These are phyloP conservation scores for Saitozyma sp. DNA, from an alignment of 768 basidiomycete species.

Conservation along the genomic window DNA sequence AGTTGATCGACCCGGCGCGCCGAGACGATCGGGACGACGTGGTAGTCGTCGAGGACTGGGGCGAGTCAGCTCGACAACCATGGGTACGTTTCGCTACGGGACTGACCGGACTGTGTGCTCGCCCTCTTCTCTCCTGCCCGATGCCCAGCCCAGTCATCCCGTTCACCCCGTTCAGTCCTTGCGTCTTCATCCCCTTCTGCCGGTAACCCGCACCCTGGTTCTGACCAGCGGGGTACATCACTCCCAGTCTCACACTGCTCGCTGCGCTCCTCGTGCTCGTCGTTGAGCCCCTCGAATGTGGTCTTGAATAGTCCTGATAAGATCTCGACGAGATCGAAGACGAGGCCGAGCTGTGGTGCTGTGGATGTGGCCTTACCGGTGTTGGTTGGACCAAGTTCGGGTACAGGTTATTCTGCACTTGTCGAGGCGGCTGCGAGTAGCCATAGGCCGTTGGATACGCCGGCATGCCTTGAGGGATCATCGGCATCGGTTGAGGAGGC, in stretches of 20 bases:
- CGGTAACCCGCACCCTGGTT: slow-evolving; percentile 20
- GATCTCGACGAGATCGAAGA: slow-evolving; percentile 43
- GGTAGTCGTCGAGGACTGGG: slow-evolving; percentile 33
- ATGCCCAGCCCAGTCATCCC: slow-evolving; percentile 30
- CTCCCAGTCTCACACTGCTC: slow-evolving; percentile 42
- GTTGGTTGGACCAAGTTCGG: slow-evolving; percentile 31
- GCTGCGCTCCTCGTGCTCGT: slow-evolving; percentile 40
- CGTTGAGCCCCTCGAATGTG: slow-evolving; percentile 44
- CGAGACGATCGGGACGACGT: slow-evolving; percentile 41
- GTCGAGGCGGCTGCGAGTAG: slow-evolving; percentile 6
- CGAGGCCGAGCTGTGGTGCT: slow-evolving; percentile 39
- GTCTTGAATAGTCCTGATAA: slow-evolving; percentile 39
- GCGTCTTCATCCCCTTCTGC: slow-evolving; percentile 35
- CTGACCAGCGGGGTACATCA: slow-evolving; percentile 33
- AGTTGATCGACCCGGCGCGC: slow-evolving; percentile 25
- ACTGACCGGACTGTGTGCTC: slow-evolving; percentile 47
- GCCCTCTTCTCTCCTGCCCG: slow-evolving; percentile 18
- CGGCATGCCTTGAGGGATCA: slow-evolving; percentile 34
- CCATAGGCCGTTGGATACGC: slow-evolving; percentile 16
- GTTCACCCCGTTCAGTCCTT: slow-evolving; percentile 17
- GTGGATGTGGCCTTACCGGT: slow-evolving; percentile 29
- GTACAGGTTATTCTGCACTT: slow-evolving; percentile 5
- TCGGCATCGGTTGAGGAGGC: slow-evolving; percentile 22
- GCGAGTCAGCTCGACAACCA: not conserved
- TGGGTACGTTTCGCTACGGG: not conserved